phyloP scores from a whole-genome alignment of 2,329 filamentous ascomycete genomes.

The Ceratocystis destructans region DNA sequence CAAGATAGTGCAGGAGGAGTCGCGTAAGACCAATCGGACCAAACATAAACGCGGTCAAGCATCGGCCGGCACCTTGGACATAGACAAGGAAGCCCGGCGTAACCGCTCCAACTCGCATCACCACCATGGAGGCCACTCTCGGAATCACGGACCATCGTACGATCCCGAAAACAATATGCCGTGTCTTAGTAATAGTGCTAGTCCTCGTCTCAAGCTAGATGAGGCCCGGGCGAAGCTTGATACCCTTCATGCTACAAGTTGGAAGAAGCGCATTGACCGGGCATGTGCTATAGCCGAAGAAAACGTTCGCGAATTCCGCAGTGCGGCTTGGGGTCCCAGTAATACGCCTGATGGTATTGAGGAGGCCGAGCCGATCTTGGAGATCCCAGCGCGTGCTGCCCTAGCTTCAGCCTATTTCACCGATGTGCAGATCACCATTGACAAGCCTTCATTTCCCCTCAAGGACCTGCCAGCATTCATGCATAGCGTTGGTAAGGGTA shows the following conservation, averaged over 20 bases:
- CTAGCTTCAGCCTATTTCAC: slow-evolving; percentile 69
- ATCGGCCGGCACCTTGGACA: slow-evolving; percentile 2
- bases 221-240: slow-evolving; percentile 66
- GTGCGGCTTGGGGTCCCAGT: slow-evolving; percentile 69
- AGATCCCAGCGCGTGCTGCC: slow-evolving; percentile 71
- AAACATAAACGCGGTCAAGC: slow-evolving; percentile 29
- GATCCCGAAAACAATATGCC: slow-evolving; percentile 56
- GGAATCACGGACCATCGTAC: slow-evolving; percentile 52
- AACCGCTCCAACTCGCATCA: slow-evolving; percentile 37
- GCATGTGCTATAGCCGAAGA: slow-evolving; percentile 55
- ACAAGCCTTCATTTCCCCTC: slow-evolving; percentile 85
- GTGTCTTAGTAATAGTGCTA: slow-evolving; percentile 26
- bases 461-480: slow-evolving; percentile 71
- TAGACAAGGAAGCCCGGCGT: slow-evolving; percentile 22
- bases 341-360: slow-evolving; percentile 68
- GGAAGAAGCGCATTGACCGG: slow-evolving; percentile 80
- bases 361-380: slow-evolving; percentile 71
- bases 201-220: slow-evolving; percentile 39
- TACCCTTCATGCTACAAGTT: slow-evolving; percentile 72
- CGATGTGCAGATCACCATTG: slow-evolving; percentile 71
- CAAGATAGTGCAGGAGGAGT: slow-evolving; percentile 64
- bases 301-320: slow-evolving; percentile 65
- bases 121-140: slow-evolving; percentile 23
- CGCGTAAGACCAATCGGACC: slow-evolving; percentile 40
- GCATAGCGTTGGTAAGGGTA: slow-evolving; percentile 85